These are phyloP conservation scores for Plasmopara muralis DNA, from an alignment of 352 stramenopile species.

Conservation along the genomic window DNA sequence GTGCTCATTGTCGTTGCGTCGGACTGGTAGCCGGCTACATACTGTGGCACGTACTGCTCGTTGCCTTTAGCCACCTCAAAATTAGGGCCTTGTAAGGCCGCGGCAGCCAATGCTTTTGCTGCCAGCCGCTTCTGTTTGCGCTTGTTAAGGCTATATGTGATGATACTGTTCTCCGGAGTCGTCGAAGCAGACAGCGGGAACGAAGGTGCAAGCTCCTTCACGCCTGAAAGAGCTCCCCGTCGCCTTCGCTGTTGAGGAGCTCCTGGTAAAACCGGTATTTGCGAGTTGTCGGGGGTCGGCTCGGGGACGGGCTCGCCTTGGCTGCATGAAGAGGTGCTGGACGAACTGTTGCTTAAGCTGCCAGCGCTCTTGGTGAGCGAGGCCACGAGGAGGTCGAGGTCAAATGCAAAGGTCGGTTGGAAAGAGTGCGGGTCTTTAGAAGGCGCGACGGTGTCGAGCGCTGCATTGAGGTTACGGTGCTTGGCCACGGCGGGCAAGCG, in stretches of 20 bases:
- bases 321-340: slow-evolving; percentile 1
- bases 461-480: slow-evolving; percentile 37
- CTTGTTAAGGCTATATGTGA: slow-evolving; percentile 52
- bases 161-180: slow-evolving; percentile 39
- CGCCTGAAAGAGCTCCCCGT: slow-evolving; percentile 33
- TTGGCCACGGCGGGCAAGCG: slow-evolving; percentile 25
- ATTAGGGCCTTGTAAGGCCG: slow-evolving; percentile 18
- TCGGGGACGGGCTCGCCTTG: slow-evolving; percentile 20
- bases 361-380: slow-evolving; percentile 27
- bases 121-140: slow-evolving; percentile 49
- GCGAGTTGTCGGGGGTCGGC: slow-evolving; percentile 19
- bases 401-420: slow-evolving; percentile 46
- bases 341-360: slow-evolving; percentile 27
- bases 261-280: slow-evolving; percentile 17
- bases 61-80: slow-evolving; percentile 32
- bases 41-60: slow-evolving; percentile 29
- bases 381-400: slow-evolving; percentile 47
- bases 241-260: slow-evolving; percentile 26
- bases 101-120: slow-evolving; percentile 30
- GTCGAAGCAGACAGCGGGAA: slow-evolving; percentile 1
- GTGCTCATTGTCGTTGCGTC: slow-evolving; percentile 1
- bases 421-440: slow-evolving; percentile 33
- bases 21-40: slow-evolving; percentile 29
- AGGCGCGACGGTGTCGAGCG: slow-evolving; percentile 24
- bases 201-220: slow-evolving; percentile 25